Base-by-base conservation (phyloP, 2,329 filamentous ascomycete species). In the Aspergillus piperis region DNA sequence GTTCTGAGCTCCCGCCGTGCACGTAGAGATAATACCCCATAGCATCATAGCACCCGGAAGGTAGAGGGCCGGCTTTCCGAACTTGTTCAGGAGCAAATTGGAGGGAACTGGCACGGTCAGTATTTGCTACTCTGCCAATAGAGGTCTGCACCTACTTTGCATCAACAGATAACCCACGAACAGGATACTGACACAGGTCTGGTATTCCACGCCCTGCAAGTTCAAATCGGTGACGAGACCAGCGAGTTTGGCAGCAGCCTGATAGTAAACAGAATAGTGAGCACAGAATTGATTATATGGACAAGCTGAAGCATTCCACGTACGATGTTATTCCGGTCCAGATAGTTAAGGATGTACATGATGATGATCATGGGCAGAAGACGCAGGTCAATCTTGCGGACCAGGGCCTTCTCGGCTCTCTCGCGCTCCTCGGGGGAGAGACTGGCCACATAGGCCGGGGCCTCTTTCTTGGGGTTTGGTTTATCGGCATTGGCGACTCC, bases 291-390 rank as follows among this genome's bases (percentile, higher is more conserved):
- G 11, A 2, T 1, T 8, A 3, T 7, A 8, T 2, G 1, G 15
- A 41, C 2, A 25, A 0, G 3, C 3, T 5, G 10, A 19, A 13
- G 32, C 15, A 25, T 15, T 7, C 19, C 27, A 62, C 66, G 77
- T 2, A 84, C 84, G 58, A 87, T 85, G 59, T 86, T 86, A 67
- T 86, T 86, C 44, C 82, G 78, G 65, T 87, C 85, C 11, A 89
- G 75, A 73, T 90, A 92, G 76, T 92, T 91, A 78, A 90, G 81
- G 71, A 92, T 90, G 70, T 91, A 92, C 78, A 92, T 90, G 64
- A 91, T 73, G 51, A 92, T 85, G 59, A 92, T 79, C 75, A 87
- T 87, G 0, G 88, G 88, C 67, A 91, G 78, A 73, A 92, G 61
- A 54, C 89, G 83, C 19, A 82, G 67, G 70, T 92, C 90, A 57